These are phyloP conservation scores for carrot (Daucus carota) DNA, from an alignment of 129 eudicot species.

Conservation along the genomic window DNA sequence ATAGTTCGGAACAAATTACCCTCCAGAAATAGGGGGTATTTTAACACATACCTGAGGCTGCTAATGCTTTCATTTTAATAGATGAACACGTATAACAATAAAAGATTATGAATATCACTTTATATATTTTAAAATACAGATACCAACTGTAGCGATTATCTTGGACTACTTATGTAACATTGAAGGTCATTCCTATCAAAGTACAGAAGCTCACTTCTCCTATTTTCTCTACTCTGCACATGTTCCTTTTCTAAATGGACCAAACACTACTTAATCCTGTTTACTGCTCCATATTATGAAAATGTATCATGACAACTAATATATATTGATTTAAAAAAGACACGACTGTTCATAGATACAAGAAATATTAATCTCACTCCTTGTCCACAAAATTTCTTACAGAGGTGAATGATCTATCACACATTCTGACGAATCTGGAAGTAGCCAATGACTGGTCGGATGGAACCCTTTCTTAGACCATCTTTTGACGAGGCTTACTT, in stretches of 20 bases:
- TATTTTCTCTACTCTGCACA: background rate
- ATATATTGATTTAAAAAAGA: background rate
- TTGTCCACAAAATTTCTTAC: slow-evolving; percentile 23
- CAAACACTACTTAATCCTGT: background rate
- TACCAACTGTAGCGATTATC: background rate
- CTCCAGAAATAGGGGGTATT: background rate
- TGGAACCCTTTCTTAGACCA: slow-evolving; percentile 53
- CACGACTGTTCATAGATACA: background rate
- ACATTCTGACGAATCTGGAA: slow-evolving; percentile 28
- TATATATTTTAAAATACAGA: background rate
- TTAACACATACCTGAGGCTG: background rate
- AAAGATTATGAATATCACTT: background rate
- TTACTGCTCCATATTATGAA: background rate
- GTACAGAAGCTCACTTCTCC: background rate
- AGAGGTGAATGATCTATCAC: slow-evolving; percentile 38
- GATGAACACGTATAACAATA: background rate
- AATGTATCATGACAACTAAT: background rate
- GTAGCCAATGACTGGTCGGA: slow-evolving; percentile 42
- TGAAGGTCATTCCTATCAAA: background rate
- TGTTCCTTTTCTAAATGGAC: background rate
- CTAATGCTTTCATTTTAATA: background rate
- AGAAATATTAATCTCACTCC: background rate
- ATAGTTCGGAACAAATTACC: background rate
- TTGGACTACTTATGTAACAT: background rate
- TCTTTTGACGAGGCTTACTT: slow-evolving; percentile 47